phyloP scores from a whole-genome alignment of 345 rosid species.

The Salix exigua region DNA sequence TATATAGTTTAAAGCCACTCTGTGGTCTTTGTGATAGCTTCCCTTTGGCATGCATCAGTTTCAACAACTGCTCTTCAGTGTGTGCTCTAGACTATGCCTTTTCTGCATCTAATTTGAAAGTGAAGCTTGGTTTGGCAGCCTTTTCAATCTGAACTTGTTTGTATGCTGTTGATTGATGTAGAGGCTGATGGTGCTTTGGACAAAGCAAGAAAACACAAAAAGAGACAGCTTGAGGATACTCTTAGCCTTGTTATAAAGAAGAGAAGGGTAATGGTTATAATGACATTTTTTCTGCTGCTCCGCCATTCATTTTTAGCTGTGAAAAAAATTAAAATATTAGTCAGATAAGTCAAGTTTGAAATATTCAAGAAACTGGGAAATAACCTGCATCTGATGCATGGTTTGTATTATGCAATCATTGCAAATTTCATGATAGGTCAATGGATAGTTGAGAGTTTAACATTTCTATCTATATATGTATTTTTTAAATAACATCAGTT shows the following conservation, averaged over 20 bases:
- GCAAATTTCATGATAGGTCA: not conserved
- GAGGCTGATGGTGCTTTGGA: constrained; percentile 99
- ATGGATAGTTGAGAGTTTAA: not conserved
- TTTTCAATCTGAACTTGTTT: constrained; percentile 14
- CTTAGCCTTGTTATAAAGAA: constrained; percentile 83
- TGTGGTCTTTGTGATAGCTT: not conserved
- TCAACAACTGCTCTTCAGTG: not conserved
- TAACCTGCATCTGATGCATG: not conserved
- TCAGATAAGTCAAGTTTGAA: constrained; percentile 5
- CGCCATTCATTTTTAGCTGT: not conserved
- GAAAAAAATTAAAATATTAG: not conserved
- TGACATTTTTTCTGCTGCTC: not conserved
- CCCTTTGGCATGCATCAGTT: not conserved
- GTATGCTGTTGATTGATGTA: constrained; percentile 33
- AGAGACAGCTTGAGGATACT: constrained; percentile 98
- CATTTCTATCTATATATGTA: not conserved
- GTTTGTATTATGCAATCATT: not conserved
- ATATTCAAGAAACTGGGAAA: not conserved
- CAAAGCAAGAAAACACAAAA: constrained; percentile 98
- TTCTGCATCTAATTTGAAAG: not conserved
- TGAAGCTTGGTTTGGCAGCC: constrained; percentile 2
- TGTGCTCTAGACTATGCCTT: not conserved
- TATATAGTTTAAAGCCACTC: not conserved
- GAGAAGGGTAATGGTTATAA: constrained; percentile 63
- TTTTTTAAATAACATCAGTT: not conserved